Percentiles rank a stretch among this genome's conserved stretches.
Conservation (phyloP, 352 stramenopile species). For the Phytophthora europaea region DNA sequence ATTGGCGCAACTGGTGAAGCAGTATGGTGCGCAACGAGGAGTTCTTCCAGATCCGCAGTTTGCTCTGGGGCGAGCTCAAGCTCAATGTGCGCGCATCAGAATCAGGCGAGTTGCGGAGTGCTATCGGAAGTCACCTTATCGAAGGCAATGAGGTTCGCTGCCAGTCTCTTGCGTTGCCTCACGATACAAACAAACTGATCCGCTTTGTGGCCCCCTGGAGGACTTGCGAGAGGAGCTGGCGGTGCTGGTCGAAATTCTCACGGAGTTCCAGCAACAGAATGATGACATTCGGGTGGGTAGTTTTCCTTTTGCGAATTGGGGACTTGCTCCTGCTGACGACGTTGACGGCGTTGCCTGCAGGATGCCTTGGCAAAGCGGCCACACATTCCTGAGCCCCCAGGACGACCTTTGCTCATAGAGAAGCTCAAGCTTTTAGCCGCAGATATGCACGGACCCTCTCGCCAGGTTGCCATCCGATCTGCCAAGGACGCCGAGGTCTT, state of each 20-base stretch:
- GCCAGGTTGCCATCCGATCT: constrained; percentile 30
- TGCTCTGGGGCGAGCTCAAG: constrained; percentile 85
- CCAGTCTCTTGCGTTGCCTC: background rate
- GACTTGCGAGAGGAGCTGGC: constrained; percentile 67
- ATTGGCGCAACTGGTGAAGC: background rate
- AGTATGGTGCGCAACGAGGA: constrained; percentile 28
- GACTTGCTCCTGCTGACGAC: background rate
- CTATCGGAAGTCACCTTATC: constrained; percentile 71
- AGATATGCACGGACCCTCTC: constrained; percentile 48
- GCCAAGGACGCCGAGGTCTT: constrained; percentile 69
- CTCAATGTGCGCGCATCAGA: constrained; percentile 60
- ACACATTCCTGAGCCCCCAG: constrained; percentile 68
- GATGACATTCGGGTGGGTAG: constrained; percentile 72
- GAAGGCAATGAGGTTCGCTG: constrained; percentile 70
- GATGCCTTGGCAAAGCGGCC: constrained; percentile 65
- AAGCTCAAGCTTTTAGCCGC: constrained; percentile 76
- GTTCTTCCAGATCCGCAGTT: constrained; percentile 73
- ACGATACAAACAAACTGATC: background rate
- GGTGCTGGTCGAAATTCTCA: constrained; percentile 77
- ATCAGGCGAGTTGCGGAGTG: constrained; percentile 66
- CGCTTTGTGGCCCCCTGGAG: constrained; percentile 21
- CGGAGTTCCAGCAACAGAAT: constrained; percentile 85
- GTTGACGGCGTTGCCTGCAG: constrained; percentile 32
- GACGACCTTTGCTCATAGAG: constrained; percentile 70
- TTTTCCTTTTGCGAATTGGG: background rate